phyloP scores from a whole-genome alignment of 345 rosid species.

The Lenwebbia sp. region DNA sequence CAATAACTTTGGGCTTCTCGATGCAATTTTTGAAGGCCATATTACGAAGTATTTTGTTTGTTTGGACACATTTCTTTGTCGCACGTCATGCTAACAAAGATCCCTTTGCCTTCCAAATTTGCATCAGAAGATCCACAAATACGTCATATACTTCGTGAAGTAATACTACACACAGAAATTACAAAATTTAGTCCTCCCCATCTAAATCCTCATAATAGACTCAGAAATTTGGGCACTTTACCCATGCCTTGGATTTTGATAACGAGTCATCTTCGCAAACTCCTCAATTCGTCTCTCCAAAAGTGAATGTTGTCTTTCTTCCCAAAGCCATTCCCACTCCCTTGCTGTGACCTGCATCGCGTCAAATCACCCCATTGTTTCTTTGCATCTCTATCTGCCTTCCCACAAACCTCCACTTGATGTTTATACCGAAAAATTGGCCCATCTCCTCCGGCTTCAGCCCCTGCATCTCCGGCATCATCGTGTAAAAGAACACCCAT shows the following conservation, averaged over 20 bases:
- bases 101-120: neutral
- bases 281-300: no score
- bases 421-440: no score
- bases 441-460: neutral
- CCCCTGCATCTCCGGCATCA: neutral
- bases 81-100: no score
- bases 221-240: neutral
- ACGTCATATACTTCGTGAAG: neutral
- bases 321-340: no score
- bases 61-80: no score
- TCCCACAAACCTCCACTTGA: constrained; percentile 21
- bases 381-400: neutral
- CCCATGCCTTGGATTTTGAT: no score
- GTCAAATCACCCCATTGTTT: constrained; percentile 1
- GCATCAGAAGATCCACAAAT: neutral
- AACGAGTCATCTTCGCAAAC: no score
- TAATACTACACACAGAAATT: neutral
- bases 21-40: no score
- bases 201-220: neutral
- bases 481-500: neutral
- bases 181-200: neutral
- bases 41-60: no score
- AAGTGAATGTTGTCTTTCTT: no score
- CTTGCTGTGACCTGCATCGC: neutral
- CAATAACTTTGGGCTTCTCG: no score